phyloP scores from a whole-genome alignment of 2,329 filamentous ascomycete species.

The Talaromyces albobiverticillius region DNA sequence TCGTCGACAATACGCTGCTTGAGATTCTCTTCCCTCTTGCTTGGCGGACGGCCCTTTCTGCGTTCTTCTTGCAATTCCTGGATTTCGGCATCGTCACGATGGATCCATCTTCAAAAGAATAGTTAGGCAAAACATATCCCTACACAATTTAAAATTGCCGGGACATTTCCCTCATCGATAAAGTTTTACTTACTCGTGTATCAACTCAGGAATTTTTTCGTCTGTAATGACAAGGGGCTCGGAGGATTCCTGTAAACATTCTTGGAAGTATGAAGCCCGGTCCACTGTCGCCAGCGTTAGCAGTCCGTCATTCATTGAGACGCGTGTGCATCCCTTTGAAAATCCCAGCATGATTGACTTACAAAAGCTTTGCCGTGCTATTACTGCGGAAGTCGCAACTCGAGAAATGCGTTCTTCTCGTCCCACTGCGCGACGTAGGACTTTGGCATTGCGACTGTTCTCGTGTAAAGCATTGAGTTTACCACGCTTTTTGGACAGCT shows the following conservation, averaged over 20 bases:
- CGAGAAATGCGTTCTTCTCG: conserved; percentile 80
- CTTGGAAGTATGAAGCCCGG: conserved; percentile 69
- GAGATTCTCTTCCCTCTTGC: conserved; percentile 72
- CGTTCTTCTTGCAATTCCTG: conserved; percentile 55
- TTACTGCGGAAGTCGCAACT: conserved; percentile 66
- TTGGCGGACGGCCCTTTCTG: conserved; percentile 76
- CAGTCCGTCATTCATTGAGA: not conserved
- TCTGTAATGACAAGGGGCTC: conserved; percentile 35
- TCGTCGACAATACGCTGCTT: conserved; percentile 68
- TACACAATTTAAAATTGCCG: not conserved
- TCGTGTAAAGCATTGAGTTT: conserved; percentile 75
- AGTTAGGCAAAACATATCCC: not conserved
- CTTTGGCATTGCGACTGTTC: conserved; percentile 80
- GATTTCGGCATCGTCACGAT: conserved; percentile 36
- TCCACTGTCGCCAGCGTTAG: conserved; percentile 51
- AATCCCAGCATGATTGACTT: conserved; percentile 27
- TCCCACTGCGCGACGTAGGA: conserved; percentile 72
- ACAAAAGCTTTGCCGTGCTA: conserved; percentile 73
- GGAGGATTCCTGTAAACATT: conserved; percentile 47
- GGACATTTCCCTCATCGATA: not conserved
- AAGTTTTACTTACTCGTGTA: conserved; percentile 61
- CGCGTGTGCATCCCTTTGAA: not conserved
- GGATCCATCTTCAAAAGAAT: conserved; percentile 30
- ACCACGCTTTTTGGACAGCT: conserved; percentile 80
- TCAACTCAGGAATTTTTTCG: conserved; percentile 46